These are phyloP conservation scores for Rhizophlyctis rosea DNA, from an alignment of 192 early-diverging fungal genomes.

Conservation along the genomic window DNA sequence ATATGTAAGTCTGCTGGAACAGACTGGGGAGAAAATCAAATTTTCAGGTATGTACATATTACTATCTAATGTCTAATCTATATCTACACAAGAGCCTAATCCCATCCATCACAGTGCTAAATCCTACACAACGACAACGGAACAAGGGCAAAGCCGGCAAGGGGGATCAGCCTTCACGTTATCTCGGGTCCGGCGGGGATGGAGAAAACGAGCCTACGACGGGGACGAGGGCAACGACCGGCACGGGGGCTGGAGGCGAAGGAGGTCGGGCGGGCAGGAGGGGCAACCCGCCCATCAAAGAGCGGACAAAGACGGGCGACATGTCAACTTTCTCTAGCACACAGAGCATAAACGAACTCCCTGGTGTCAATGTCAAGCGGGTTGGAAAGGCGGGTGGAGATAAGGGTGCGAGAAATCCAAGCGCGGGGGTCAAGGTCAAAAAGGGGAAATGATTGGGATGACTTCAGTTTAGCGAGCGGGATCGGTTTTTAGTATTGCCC, in stretches of 20 bases:
- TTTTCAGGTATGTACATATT: conserved; percentile 33
- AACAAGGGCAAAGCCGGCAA: conserved; percentile 21
- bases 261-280: conserved; percentile 5
- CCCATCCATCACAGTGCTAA: conserved; percentile 6
- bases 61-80: background rate
- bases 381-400: background rate
- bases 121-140: conserved; percentile 15
- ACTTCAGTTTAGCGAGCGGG: too few relatives aligned
- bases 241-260: conserved; percentile 3
- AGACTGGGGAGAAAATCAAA: conserved; percentile 46
- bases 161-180: conserved; percentile 8
- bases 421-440: background rate
- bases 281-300: background rate
- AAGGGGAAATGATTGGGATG: background rate
- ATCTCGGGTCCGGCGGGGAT: conserved; percentile 8
- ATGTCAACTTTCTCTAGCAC: background rate
- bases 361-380: background rate
- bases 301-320: background rate
- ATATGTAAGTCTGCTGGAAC: conserved; percentile 45
- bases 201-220: conserved; percentile 4
- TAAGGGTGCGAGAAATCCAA: background rate
- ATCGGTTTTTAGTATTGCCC: conserved; percentile 41
- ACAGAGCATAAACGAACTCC: background rate
- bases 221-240: background rate
- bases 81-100: background rate